Conservation (phyloP, 148 eudicot genomes). For the Fallopia convolvulus region DNA sequence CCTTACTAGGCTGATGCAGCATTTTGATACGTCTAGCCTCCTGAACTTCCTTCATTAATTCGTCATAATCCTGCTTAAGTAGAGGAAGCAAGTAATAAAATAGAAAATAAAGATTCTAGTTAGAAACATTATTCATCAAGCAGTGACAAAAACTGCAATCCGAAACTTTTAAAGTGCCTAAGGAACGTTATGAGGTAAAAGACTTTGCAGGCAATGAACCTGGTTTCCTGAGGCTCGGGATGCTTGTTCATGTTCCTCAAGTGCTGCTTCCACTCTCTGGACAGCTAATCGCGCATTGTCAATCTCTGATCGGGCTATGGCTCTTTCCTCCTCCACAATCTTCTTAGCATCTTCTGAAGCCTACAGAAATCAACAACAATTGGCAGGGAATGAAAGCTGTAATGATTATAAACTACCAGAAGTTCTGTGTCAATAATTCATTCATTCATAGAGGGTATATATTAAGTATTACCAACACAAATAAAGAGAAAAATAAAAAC, state of each 20-base stretch:
- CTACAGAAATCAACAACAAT: slow-evolving; percentile 26
- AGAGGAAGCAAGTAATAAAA: not conserved
- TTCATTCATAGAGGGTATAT: not conserved
- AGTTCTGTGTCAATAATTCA: not conserved
- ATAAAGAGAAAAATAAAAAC: not conserved
- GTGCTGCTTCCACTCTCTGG: slow-evolving; percentile 96
- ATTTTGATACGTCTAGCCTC: slow-evolving; percentile 98
- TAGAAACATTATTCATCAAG: not conserved
- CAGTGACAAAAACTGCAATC: not conserved
- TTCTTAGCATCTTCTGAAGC: slow-evolving; percentile 97
- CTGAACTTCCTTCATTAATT: slow-evolving; percentile 93
- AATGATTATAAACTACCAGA: not conserved
- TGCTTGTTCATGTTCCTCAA: slow-evolving; percentile 77
- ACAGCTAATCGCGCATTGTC: slow-evolving; percentile 97
- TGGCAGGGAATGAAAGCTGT: not conserved
- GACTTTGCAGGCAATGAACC: slow-evolving; percentile 25
- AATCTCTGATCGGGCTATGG: slow-evolving; percentile 83
- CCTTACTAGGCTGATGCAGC: slow-evolving; percentile 99
- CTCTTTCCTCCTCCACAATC: slow-evolving; percentile 97
- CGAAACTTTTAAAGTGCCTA: not conserved
- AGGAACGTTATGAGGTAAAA: not conserved
- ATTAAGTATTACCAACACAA: not conserved
- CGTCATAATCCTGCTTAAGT: slow-evolving; percentile 67
- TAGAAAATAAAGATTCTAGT: not conserved
- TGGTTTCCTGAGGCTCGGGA: slow-evolving; percentile 80